Percentiles rank a stretch among this genome's conserved stretches.
Evolutionary conservation across 345 rosid species (phyloP).

Genomic region (Boechera retrofracta): DNA sequence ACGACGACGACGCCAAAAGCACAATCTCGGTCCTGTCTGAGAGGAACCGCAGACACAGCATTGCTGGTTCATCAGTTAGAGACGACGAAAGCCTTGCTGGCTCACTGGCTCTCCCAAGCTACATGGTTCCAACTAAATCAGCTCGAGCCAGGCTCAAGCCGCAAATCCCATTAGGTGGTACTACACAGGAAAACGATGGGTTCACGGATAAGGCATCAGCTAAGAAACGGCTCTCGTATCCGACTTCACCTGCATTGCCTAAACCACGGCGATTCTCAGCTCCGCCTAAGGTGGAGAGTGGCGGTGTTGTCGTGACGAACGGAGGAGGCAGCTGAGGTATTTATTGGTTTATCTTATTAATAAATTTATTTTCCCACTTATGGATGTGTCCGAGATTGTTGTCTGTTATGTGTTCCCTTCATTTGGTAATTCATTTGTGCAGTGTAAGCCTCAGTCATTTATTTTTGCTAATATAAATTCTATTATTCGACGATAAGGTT

Average conservation of each 20-base stretch:
- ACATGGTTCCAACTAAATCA: slow-evolving; percentile 89
- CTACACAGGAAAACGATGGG: slow-evolving; percentile 53
- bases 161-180: slow-evolving; percentile 57
- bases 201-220: slow-evolving; percentile 61
- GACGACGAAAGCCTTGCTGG: slow-evolving; percentile 83
- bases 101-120: slow-evolving; percentile 72
- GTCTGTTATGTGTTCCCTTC: slow-evolving; percentile 18
- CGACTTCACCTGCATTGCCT: slow-evolving; percentile 68
- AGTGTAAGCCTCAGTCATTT: slow-evolving; percentile 46
- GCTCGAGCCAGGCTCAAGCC: slow-evolving; percentile 82
- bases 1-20: slow-evolving; percentile 82
- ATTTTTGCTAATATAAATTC: slow-evolving; percentile 23
- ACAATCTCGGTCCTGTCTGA: slow-evolving; percentile 67
- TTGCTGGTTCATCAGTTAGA: slow-evolving; percentile 59
- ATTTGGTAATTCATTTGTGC: slow-evolving; percentile 47
- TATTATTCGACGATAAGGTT: slow-evolving; percentile 27
- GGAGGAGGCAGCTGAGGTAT: slow-evolving; percentile 52
- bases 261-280: slow-evolving; percentile 73
- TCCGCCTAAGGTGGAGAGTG: slow-evolving; percentile 72
- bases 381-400: slow-evolving; percentile 34
- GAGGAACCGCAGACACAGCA: slow-evolving; percentile 70
- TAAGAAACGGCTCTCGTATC: slow-evolving; percentile 84
- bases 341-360: not conserved
- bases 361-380: slow-evolving; percentile 29
- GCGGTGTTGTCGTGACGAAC: slow-evolving; percentile 49